These are phyloP conservation scores for Wickerhamiella australiensis DNA, from an alignment of 805 yeast species.

Conservation along the genomic window DNA sequence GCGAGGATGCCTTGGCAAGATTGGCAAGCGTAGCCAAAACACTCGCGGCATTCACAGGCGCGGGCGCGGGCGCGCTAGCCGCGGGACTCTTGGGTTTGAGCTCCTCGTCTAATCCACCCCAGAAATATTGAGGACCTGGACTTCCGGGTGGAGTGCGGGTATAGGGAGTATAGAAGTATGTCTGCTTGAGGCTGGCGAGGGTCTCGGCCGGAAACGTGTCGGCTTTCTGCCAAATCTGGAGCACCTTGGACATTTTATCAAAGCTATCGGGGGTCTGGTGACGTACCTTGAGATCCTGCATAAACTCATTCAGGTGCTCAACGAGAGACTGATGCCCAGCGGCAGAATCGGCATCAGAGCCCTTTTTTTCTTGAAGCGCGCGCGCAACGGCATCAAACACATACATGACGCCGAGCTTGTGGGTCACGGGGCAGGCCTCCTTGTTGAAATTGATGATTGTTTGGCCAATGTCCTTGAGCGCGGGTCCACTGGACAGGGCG, in stretches of 20 bases:
- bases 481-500: slow-evolving; percentile 43
- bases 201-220: slow-evolving; percentile 55
- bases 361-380: slow-evolving; percentile 66
- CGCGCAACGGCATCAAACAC: slow-evolving; percentile 88
- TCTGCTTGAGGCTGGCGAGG: slow-evolving; percentile 44
- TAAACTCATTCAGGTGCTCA: slow-evolving; percentile 30
- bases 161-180: slow-evolving; percentile 36
- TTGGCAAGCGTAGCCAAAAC: slow-evolving; percentile 56
- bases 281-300: slow-evolving; percentile 38
- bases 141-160: slow-evolving; percentile 62
- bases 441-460: slow-evolving; percentile 55
- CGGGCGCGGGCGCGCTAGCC: slow-evolving; percentile 19
- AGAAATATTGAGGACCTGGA: slow-evolving; percentile 34
- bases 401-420: slow-evolving; percentile 83
- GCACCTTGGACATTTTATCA: slow-evolving; percentile 67
- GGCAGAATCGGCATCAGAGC: slow-evolving; percentile 27
- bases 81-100: background rate
- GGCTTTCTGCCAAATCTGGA: slow-evolving; percentile 87
- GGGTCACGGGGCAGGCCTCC: slow-evolving; percentile 52
- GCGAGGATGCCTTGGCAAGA: slow-evolving; percentile 34
- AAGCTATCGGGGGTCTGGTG: slow-evolving; percentile 19
- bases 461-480: slow-evolving; percentile 31
- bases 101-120: slow-evolving; percentile 10
- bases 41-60: slow-evolving; percentile 42
- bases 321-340: slow-evolving; percentile 23